Conservation (phyloP, 2,329 filamentous ascomycete genomes). For the Tolypocladium paradoxum region DNA sequence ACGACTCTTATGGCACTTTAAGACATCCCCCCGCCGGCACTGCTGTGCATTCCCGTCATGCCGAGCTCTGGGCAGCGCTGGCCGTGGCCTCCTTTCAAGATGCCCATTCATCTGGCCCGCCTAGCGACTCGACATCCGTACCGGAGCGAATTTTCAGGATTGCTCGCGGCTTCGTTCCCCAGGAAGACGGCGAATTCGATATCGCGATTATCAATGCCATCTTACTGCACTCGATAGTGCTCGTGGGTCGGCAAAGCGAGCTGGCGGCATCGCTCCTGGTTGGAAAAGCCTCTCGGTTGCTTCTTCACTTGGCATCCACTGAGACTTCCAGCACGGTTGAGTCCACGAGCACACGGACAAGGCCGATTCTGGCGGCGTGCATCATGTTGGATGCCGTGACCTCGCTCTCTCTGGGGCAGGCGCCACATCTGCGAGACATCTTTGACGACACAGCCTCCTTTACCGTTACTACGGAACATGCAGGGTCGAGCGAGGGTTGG, state of each 20-base stretch:
- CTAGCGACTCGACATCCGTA: slow-evolving; percentile 1
- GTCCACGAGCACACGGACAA: slow-evolving; percentile 2
- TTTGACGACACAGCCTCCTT: background rate
- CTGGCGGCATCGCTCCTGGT: slow-evolving; percentile 53
- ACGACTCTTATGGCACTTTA: slow-evolving; percentile 23
- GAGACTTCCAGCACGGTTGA: slow-evolving; percentile 4
- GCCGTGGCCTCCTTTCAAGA: slow-evolving; percentile 47
- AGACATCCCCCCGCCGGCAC: slow-evolving; percentile 15
- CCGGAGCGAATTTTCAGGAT: slow-evolving; percentile 34
- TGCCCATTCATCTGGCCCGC: slow-evolving; percentile 11
- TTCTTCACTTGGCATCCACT: slow-evolving; percentile 17
- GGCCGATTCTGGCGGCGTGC: slow-evolving; percentile 37
- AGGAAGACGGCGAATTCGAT: slow-evolving; percentile 35
- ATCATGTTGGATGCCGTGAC: slow-evolving; percentile 42
- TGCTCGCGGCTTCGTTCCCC: slow-evolving; percentile 37
- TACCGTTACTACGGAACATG: background rate
- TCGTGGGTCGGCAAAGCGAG: slow-evolving; percentile 47
- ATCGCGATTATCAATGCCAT: slow-evolving; percentile 26
- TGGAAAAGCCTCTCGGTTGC: slow-evolving; percentile 46
- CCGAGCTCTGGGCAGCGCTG: slow-evolving; percentile 50
- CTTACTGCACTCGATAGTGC: slow-evolving; percentile 49
- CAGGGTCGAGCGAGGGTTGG: background rate
- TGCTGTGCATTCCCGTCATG: slow-evolving; percentile 29
- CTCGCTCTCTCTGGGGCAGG: background rate
- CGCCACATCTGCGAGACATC: background rate